These are phyloP conservation scores for Amanita brunnescens DNA, from an alignment of 768 basidiomycete species.

Conservation along the genomic window DNA sequence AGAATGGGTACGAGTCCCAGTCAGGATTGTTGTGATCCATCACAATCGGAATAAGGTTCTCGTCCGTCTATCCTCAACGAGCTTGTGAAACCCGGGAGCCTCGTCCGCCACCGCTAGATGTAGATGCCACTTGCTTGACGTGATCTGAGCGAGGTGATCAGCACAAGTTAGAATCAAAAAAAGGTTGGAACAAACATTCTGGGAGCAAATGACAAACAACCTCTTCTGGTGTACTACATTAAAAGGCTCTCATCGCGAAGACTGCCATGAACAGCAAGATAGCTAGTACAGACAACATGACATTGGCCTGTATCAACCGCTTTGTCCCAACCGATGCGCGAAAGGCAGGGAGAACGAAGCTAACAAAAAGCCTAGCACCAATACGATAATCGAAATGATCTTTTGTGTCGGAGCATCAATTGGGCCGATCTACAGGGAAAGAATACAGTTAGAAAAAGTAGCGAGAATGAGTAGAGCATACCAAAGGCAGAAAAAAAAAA, in stretches of 20 bases:
- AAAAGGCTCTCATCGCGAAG: conserved; percentile 59
- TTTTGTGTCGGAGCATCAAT: conserved; percentile 80
- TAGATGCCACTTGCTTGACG: conserved; percentile 59
- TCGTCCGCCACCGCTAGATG: conserved; percentile 80
- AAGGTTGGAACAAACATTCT: conserved; percentile 82
- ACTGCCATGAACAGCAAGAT: conserved; percentile 46
- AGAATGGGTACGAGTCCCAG: conserved; percentile 88
- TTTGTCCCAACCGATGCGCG: conserved; percentile 52
- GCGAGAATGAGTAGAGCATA: conserved; percentile 19
- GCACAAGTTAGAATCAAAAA: no score
- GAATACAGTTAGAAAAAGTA: no score
- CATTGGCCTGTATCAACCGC: conserved; percentile 27
- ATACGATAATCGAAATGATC: conserved; percentile 74
- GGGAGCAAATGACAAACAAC: conserved; percentile 72
- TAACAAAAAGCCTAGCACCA: conserved; percentile 44
- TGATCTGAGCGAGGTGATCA: conserved; percentile 51
- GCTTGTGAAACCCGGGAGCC: conserved; percentile 60
- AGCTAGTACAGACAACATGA: conserved; percentile 38
- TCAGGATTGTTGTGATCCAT: conserved; percentile 78
- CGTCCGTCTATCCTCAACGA: conserved; percentile 43
- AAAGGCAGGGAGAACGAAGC: conserved; percentile 63
- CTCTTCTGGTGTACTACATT: conserved; percentile 84
- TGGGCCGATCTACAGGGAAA: conserved; percentile 78
- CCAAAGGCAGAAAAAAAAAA: conserved; percentile 88
- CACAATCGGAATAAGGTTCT: conserved; percentile 33